Evolutionary conservation across 2,329 filamentous ascomycete genomes (phyloP), one percentile per base, ranked within the genome.

Genomic region (Ilyonectria sp.): DNA sequence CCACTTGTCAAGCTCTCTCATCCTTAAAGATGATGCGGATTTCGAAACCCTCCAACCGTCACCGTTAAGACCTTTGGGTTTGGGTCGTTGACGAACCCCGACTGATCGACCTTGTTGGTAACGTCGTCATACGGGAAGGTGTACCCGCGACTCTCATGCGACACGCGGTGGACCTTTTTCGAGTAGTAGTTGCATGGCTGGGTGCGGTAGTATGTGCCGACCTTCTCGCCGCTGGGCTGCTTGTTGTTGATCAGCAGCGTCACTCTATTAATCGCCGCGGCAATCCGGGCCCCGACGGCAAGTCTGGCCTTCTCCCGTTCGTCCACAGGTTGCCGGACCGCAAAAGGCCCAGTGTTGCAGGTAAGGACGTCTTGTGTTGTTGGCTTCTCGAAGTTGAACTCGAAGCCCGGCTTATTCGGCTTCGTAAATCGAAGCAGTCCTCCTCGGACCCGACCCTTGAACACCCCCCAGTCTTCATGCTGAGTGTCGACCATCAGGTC

Each of bases 111-210:
- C 81, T n/a, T 79, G 80, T 4, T 89, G 83, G 23, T 84, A 84
- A 93, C 91, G 78, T 93, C 91, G 75, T 93, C 91, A 75, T 93
- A 93, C 0, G 91, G 90, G 72, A 93, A 93, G 1, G 90, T 90
- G 80, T 93, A 93, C 9, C 91, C 91, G 55, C 85, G 84, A 9
- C 87, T 83, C 75, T 90, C 88, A 40, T 89, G 75, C 72, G 87
- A 90, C 43, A 84, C 83, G 67, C 83, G 86, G 79, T 93, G 91
- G 67, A 90, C 87, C 70, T 93, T 86, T 63, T 90, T 84, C 54
- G 89, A 82, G 77, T 91, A 93, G 78, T 93, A 90, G 79, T 93
- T 93, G 47, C 90, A 92, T 54, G 87, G 78, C 3, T 72, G 63
- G 15, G 86, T 79, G 15, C 77, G 71, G 79, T 92, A 92, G 76